A percentile compares a stretch with the other conserved stretches of the same genome.
phyloP scores from a whole-genome alignment of 768 basidiomycete species.

The Leccinum ochraceum region DNA sequence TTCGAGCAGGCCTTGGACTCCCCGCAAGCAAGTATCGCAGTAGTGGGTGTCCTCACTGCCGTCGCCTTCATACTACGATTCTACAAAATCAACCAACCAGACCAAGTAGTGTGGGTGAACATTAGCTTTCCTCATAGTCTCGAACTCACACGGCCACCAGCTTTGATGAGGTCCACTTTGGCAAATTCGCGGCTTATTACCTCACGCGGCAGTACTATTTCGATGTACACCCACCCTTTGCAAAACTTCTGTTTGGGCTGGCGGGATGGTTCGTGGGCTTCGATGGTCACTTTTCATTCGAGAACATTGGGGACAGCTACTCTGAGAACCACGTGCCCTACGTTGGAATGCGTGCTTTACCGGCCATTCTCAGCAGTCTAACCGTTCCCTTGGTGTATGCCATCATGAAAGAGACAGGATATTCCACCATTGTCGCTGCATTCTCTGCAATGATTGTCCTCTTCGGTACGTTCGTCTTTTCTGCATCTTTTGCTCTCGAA shows the following conservation, averaged over 20 bases:
- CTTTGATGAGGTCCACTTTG: slow-evolving; percentile 98
- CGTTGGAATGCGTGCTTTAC: slow-evolving; percentile 89
- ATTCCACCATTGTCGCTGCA: slow-evolving; percentile 85
- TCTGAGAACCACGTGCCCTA: slow-evolving; percentile 86
- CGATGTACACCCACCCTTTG: slow-evolving; percentile 97
- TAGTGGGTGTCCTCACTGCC: slow-evolving; percentile 66
- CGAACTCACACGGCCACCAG: slow-evolving; percentile 39
- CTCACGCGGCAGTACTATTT: slow-evolving; percentile 95
- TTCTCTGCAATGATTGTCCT: slow-evolving; percentile 86
- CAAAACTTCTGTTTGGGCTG: slow-evolving; percentile 91
- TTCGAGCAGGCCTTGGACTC: slow-evolving; percentile 66
- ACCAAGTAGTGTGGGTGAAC: slow-evolving; percentile 84
- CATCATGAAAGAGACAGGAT: slow-evolving; percentile 98
- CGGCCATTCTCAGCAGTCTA: slow-evolving; percentile 87
- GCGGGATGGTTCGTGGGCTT: slow-evolving; percentile 98
- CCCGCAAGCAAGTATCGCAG: slow-evolving; percentile 56
- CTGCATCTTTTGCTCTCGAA: not conserved
- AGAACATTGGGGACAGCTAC: slow-evolving; percentile 95
- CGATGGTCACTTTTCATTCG: slow-evolving; percentile 91
- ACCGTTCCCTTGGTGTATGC: slow-evolving; percentile 90
- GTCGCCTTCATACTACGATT: slow-evolving; percentile 84
- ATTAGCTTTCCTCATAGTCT: slow-evolving; percentile 1
- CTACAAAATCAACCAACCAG: slow-evolving; percentile 93
- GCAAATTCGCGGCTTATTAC: slow-evolving; percentile 97
- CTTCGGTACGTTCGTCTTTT: slow-evolving; percentile 64